These are phyloP conservation scores for Microbotryum lychnidis-dioicae DNA, from an alignment of 1,284 basidiomycete species.

Conservation along the genomic window DNA sequence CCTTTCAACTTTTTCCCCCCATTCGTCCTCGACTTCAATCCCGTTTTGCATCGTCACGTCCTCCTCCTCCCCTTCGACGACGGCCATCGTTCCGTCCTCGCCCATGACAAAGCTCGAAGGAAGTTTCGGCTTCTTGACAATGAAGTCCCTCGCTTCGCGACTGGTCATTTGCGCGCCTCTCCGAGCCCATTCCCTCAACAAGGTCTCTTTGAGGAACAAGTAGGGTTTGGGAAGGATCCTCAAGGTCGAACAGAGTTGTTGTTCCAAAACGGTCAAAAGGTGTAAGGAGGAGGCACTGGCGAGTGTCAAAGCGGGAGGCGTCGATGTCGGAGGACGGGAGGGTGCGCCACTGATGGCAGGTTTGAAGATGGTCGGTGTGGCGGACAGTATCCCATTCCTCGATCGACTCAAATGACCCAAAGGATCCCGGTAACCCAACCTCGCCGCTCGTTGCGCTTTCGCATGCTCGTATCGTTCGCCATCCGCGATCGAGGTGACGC, in stretches of 20 bases:
- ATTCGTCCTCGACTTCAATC: constrained; percentile 11
- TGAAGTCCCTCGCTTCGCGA: constrained; percentile 7
- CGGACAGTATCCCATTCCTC: background rate
- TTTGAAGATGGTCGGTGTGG: constrained; percentile 54
- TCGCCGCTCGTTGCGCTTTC: constrained; percentile 53
- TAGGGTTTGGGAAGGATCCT: constrained; percentile 87
- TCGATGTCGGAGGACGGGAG: constrained; percentile 46
- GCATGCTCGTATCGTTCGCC: constrained; percentile 79
- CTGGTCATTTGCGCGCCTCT: constrained; percentile 52
- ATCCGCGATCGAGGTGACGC: constrained; percentile 70
- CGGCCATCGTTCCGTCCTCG: too few species aligned
- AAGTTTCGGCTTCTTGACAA: background rate
- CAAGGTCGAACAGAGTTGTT: constrained; percentile 74
- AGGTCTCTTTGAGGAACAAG: constrained; percentile 81
- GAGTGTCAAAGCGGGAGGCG: constrained; percentile 30
- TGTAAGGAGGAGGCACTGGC: constrained; percentile 49
- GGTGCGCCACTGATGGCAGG: constrained; percentile 57
- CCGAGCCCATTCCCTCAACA: constrained; percentile 83
- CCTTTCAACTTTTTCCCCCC: constrained; percentile 28
- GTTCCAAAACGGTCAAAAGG: constrained; percentile 74
- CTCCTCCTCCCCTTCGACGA: too few species aligned
- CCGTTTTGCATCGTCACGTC: background rate
- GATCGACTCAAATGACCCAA: constrained; percentile 30
- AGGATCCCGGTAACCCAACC: constrained; percentile 1
- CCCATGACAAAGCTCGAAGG: too few species aligned